Evolutionary conservation across 2,329 filamentous ascomycete genomes (phyloP), one percentile per base, ranked within the genome.

Genomic region (Sclerotinia nivalis): DNA sequence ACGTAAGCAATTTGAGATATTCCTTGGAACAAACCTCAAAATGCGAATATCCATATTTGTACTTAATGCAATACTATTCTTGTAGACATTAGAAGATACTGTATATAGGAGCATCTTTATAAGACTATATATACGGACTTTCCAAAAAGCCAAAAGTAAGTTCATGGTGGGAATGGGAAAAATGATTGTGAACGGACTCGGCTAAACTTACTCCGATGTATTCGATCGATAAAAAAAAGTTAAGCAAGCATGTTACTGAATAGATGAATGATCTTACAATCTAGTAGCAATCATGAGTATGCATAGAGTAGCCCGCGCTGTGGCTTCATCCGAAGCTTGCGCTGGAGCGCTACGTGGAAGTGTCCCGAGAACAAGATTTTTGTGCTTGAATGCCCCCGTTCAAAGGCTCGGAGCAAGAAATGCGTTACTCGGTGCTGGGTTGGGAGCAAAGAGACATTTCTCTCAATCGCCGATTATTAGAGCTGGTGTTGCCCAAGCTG

Each of bases 351-450:
- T 76, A 25, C 69, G 74, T 62, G 72, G 71, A 68, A 73, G 68
- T 70, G 71, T 69, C 49, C 68, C 73, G 22, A 73, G 74, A 58
- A 70, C 76, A 28, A 75, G 76, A 64, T 76, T 75, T 72, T 65
- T 77, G 59, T 77, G 75, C 73, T 74, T 76, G 66, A 76, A 76
- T 74, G 73, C 76, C 71, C 71, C 72, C 45, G 72, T 61, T 73
- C 66, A 67, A 59, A 68, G 72, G 45, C 54, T 72, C 15, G 68
- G 67, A 54, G 65, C 69, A 64, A 61, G 69, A 61, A 71, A 69
- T 37, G 64, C 62, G 69, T 70, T 70, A 45, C 69, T 72, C 49
- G 71, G 71, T 66, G 73, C 50, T 58, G 54, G 68, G 20, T 43
- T 69, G 10, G 45, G 62, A 68, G 60, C 72, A 22, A 72, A 73